Evolutionary conservation across 2,329 filamentous ascomycete genomes (phyloP).

Genomic region (Penicillium sp.): DNA sequence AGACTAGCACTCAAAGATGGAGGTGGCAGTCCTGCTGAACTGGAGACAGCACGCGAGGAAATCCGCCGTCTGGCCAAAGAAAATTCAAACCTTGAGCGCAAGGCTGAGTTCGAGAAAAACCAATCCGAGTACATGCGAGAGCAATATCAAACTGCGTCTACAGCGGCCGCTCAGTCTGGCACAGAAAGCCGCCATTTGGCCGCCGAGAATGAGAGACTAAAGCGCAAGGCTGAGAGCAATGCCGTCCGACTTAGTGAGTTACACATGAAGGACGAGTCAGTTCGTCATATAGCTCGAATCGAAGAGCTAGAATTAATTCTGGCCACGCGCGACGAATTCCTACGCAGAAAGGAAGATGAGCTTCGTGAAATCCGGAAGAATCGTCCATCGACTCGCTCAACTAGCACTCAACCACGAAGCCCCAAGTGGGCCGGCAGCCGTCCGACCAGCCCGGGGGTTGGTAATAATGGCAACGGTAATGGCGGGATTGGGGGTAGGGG

Average conservation of each 20-base stretch:
- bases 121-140: slow-evolving; percentile 41
- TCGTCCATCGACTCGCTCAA: slow-evolving; percentile 36
- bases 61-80: slow-evolving; percentile 31
- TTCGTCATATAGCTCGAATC: slow-evolving; percentile 31
- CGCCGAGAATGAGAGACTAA: slow-evolving; percentile 31
- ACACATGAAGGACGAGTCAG: slow-evolving; percentile 28
- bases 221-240: slow-evolving; percentile 32
- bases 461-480: slow-evolving; percentile 27
- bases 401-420: slow-evolving; percentile 37
- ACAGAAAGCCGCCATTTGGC: slow-evolving; percentile 33
- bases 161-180: slow-evolving; percentile 35
- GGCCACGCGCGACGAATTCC: slow-evolving; percentile 31
- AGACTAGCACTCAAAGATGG: slow-evolving; percentile 34
- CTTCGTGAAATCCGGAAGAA: slow-evolving; percentile 39
- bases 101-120: slow-evolving; percentile 35
- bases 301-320: slow-evolving; percentile 33
- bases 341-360: slow-evolving; percentile 40
- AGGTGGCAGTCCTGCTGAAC: slow-evolving; percentile 34
- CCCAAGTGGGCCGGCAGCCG: slow-evolving; percentile 35
- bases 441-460: slow-evolving; percentile 35
- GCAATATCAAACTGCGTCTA: slow-evolving; percentile 43
- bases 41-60: slow-evolving; percentile 37
- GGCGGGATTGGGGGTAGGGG: slow-evolving; percentile 26
- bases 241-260: slow-evolving; percentile 32
- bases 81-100: slow-evolving; percentile 29